A percentile compares a stretch with the other conserved stretches of the same genome.
These are phyloP conservation scores for Rhodotorula mucilaginosa DNA, from an alignment of 1,284 basidiomycete genomes.

Conservation along the genomic window DNA sequence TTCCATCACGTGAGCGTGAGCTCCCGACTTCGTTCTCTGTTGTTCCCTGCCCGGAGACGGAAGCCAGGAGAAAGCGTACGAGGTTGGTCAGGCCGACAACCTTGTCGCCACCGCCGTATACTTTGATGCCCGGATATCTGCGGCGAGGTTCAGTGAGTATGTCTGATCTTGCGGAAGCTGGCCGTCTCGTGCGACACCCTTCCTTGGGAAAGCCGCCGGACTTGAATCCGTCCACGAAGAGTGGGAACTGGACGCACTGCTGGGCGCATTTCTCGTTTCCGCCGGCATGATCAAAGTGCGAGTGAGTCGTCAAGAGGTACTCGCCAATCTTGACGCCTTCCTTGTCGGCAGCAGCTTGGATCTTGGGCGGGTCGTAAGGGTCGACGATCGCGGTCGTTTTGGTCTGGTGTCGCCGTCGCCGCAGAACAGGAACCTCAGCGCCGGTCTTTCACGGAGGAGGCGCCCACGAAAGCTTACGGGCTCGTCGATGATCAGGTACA, in stretches of 20 bases:
- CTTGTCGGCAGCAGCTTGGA: conserved; percentile 64
- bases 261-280: conserved; percentile 65
- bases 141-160: neutral
- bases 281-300: conserved; percentile 56
- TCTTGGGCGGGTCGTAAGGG: conserved; percentile 76
- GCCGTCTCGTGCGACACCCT: neutral
- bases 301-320: conserved; percentile 64
- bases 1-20: neutral
- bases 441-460: neutral
- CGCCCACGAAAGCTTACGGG: neutral
- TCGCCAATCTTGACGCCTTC: conserved; percentile 60
- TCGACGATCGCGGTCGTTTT: conserved; percentile 56
- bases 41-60: too few species aligned
- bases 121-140: conserved; percentile 64
- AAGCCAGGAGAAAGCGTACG: conserved; percentile 50
- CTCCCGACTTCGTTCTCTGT: neutral
- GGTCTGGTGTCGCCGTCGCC: conserved; percentile 8
- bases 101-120: conserved; percentile 79
- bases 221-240: too few species aligned
- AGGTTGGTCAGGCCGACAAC: conserved; percentile 67
- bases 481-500: conserved; percentile 32
- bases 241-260: neutral
- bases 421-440: neutral
- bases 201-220: neutral
- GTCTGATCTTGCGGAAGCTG: too few species aligned